Conservation (phyloP, 1,139 yeast species). For the Komagataea norvegica region DNA sequence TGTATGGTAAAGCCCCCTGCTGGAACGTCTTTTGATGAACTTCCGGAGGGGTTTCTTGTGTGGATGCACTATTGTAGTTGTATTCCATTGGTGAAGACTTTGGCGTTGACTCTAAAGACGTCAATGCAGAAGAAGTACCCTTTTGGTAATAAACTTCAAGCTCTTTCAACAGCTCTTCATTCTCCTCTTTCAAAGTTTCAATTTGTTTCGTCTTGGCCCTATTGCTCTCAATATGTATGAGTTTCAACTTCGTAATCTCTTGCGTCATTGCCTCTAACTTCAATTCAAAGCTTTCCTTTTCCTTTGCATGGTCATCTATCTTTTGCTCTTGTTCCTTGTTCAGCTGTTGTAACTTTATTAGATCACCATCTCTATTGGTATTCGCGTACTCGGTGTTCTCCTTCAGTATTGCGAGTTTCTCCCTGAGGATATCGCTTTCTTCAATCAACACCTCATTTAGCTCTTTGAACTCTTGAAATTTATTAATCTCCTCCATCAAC, state of each 20-base stretch:
- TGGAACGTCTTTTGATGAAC: conserved; percentile 3
- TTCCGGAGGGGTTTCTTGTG: conserved; percentile 3
- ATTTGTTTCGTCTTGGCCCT: conserved; percentile 20
- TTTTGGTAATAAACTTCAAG: conserved; percentile 9
- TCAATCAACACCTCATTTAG: conserved; percentile 12
- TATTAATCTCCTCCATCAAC: conserved; percentile 3
- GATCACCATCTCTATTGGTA: conserved; percentile 1
- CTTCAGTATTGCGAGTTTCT: conserved; percentile 6
- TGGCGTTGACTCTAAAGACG: conserved; percentile 12
- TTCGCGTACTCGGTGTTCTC: conserved; percentile 1
- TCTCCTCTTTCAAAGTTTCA: conserved; percentile 15
- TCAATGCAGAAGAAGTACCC: conserved; percentile 13
- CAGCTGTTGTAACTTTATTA: background rate
- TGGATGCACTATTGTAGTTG: conserved; percentile 1
- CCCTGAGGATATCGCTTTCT: conserved; percentile 13
- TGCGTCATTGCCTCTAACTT: conserved; percentile 12
- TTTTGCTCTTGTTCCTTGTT: conserved; percentile 1
- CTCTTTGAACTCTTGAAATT: conserved; percentile 9
- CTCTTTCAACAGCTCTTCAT: conserved; percentile 14
- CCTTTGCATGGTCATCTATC: conserved; percentile 1
- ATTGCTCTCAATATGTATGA: conserved; percentile 16
- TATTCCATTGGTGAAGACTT: conserved; percentile 7
- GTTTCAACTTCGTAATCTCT: conserved; percentile 19
- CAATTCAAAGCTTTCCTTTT: conserved; percentile 9
- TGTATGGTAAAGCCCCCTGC: background rate